Conservation (phyloP, 2,329 filamentous ascomycete species). For the Penicillium sp. region DNA sequence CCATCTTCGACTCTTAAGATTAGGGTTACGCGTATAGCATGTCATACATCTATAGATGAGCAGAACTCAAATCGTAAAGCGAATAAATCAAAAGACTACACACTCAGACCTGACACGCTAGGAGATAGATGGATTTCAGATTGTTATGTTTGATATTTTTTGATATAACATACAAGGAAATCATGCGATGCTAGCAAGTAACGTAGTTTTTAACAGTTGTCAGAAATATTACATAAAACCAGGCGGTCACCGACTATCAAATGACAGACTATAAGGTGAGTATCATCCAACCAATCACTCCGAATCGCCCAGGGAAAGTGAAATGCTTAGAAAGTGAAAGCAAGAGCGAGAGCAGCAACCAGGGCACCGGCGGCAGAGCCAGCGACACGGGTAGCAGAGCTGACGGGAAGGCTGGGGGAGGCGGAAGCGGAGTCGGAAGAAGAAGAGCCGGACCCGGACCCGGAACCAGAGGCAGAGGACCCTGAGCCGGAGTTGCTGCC, state of each 20-base stretch:
- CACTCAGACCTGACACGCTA: not conserved
- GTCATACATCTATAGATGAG: not conserved
- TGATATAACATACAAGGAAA: not conserved
- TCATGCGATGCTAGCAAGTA: not conserved
- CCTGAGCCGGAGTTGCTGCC: not conserved
- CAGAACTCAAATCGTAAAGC: not conserved
- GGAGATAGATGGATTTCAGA: not conserved
- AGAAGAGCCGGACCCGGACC: slow-evolving; percentile 9
- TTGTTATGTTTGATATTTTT: not conserved
- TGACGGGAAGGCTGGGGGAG: slow-evolving; percentile 11
- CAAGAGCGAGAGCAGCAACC: slow-evolving; percentile 15
- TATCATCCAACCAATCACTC: slow-evolving; percentile 12
- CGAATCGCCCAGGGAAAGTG: slow-evolving; percentile 3
- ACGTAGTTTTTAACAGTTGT: not conserved
- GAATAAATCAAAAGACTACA: not conserved
- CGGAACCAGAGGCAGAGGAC: slow-evolving; percentile 9
- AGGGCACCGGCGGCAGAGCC: slow-evolving; percentile 17
- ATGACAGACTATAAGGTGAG: slow-evolving; percentile 3
- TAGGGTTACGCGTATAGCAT: too few species aligned
- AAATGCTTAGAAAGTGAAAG: slow-evolving; percentile 17
- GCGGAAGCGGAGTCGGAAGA: slow-evolving; percentile 6
- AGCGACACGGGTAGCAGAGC: slow-evolving; percentile 10
- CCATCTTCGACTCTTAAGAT: not conserved
- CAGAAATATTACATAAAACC: slow-evolving; percentile 7
- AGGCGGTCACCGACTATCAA: slow-evolving; percentile 3